Evolutionary conservation across 441 rosid species (phyloP), one percentile per base, ranked within the genome.

Genomic region (Mallotus repandus): DNA sequence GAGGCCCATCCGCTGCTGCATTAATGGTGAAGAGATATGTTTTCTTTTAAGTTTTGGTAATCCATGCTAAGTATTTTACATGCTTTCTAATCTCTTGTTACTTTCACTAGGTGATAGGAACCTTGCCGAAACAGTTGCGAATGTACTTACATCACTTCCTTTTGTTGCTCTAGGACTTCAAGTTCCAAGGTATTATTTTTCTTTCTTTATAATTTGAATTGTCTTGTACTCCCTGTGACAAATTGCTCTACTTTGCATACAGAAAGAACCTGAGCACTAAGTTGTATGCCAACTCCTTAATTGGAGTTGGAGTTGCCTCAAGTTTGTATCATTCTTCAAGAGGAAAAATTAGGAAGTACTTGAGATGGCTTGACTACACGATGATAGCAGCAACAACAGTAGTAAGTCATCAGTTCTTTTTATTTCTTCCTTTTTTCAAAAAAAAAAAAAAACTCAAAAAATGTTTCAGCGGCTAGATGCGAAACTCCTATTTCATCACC

Each of bases 301-400:
- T 96, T 49, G 99, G 99, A 74, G 99, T 96, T 52, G 99, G 99
- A 78, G 85, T 93, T 68, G 89, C 93, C 0, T 96, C 99, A 25
- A 84, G 89, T 74, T 49, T 96, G 82, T 96, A 96, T 76, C 99
- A 96, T 87, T 87, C 85, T 75, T 96, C 99, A 15, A 85, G 90
- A 78, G 99, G 98, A 56, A 88, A 76, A 69, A 50, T 86, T 74
- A 89, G 97, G 82, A 89, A 84, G 77, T 93, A 85, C 71, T 72
- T 96, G 58, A 86, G 94, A 87, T 96, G 98, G 97, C 79, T 84
- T 72, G 99, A 91, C 84, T 93, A 90, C 80, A 86, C 98, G 32
- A 93, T 91, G 97, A 96, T 93, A 58, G 98, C 98, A 77, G 83
- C 98, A 56, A 81, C 99, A 53, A 87, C 97, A 9, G 78, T 93